Evolutionary conservation across 2,329 filamentous ascomycete species (phyloP), one percentile per base, ranked within the genome.

Genomic region (Verticillium zaregamsianum): DNA sequence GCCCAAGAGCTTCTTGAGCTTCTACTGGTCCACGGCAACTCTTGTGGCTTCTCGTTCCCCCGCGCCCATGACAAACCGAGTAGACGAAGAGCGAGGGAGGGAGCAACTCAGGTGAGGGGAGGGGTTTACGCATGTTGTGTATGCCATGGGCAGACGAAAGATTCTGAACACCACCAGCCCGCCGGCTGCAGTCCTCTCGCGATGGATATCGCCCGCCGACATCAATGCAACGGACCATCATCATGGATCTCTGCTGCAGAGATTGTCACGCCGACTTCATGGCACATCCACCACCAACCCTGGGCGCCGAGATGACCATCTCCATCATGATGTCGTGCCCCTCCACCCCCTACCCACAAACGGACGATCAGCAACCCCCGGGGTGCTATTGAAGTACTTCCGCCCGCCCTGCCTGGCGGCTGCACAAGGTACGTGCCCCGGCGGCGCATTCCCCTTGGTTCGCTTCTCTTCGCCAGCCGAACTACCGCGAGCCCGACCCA

Each of bases 1-100:
- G 57, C 37, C 45, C 37, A 17, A 40, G 37, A 58, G 55, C 55
- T 57, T 35, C 33, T 37, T 49, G 37, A 58, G 57, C 57, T 58
- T 40, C 55, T 35, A 31, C 55, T 57, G 20, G 55, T 37, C 55
- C 4, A 25, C 9, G n/a, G 20, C 45, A 52, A 52, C 45, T 52
- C 11, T 5, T 52, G 20, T 20, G 20, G 45, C n/a, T 25, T n/a
- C 4, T 52, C 33, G n/a, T 52, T 52, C 45, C 45, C 28, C n/a
- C 45, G 20, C 45, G 45, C 45, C 45, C 45, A n/a, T 12, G 20
- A 25, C 45, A 52, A 52, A 52, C 45, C 25, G n/a, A 52, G 9
- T 12, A 12, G 20, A 52, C 15, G 20, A 11, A 23, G 17, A 49
- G n/a, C 28, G 20, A 11, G 11, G 20, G 12, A 12, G 20, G n/a